A percentile compares a stretch with the other conserved stretches of the same genome.
phyloP scores from a whole-genome alignment of 2,329 filamentous ascomycete species.

The Nothophoma quercina region DNA sequence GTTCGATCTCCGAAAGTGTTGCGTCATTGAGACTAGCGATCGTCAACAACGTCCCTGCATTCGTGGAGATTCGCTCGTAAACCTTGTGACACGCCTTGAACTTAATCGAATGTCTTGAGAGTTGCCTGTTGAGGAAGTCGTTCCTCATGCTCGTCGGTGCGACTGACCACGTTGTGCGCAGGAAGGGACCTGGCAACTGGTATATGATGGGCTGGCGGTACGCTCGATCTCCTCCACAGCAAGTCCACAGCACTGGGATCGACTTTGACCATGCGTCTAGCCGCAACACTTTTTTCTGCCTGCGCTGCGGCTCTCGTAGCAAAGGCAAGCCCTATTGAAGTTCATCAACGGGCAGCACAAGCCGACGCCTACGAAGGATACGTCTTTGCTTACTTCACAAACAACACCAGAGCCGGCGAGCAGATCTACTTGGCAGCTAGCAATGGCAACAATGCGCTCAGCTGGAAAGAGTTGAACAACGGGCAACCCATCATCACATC shows the following conservation, averaged over 20 bases:
- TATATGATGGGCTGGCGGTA: conserved; percentile 9
- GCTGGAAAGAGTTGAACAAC: conserved; percentile 60
- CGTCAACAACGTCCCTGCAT: conserved; percentile 7
- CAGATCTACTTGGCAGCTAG: conserved; percentile 63
- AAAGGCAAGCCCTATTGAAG: conserved; percentile 19
- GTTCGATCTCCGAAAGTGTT: neutral
- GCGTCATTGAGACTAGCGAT: conserved; percentile 4
- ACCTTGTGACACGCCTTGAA: conserved; percentile 1
- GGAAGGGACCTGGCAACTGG: neutral
- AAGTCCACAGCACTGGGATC: neutral
- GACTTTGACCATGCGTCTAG: conserved; percentile 5
- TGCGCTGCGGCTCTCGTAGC: conserved; percentile 9
- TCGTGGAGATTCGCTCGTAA: neutral
- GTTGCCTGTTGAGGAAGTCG: conserved; percentile 8
- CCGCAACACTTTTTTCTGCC: conserved; percentile 2
- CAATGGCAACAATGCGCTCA: conserved; percentile 61
- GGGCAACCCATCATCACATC: conserved; percentile 58
- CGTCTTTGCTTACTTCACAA: conserved; percentile 62
- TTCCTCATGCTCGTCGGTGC: conserved; percentile 2
- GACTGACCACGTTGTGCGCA: neutral
- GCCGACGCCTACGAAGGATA: conserved; percentile 55
- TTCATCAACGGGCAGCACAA: conserved; percentile 39
- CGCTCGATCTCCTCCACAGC: neutral
- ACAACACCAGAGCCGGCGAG: conserved; percentile 55
- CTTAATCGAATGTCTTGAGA: conserved; percentile 5